Conservation (phyloP, 1,284 basidiomycete genomes). For the Papiliotrema nemorosa region DNA sequence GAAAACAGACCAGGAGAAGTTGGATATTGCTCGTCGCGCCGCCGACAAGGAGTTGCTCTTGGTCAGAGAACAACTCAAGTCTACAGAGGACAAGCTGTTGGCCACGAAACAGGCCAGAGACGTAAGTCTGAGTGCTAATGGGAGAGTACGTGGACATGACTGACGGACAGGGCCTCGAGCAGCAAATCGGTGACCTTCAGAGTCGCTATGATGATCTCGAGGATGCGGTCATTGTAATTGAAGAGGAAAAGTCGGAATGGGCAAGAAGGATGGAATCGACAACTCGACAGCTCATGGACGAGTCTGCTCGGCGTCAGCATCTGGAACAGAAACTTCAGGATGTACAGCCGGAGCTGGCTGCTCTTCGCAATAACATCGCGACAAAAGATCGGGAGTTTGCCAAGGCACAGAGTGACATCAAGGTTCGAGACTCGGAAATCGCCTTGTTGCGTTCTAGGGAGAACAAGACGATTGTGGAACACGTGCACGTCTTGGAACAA, state of each 20-base stretch:
- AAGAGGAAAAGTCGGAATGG: slow-evolving; percentile 73
- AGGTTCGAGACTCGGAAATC: slow-evolving; percentile 78
- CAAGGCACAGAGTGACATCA: slow-evolving; percentile 72
- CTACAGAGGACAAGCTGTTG: slow-evolving; percentile 64
- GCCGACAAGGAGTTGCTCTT: slow-evolving; percentile 72
- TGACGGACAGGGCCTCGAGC: slow-evolving; percentile 62
- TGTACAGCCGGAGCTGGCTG: slow-evolving; percentile 65
- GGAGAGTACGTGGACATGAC: background rate
- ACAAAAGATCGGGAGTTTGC: slow-evolving; percentile 77
- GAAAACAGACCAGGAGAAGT: slow-evolving; percentile 58
- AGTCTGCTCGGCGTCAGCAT: slow-evolving; percentile 60
- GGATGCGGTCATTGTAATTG: slow-evolving; percentile 75
- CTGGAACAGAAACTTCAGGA: slow-evolving; percentile 65
- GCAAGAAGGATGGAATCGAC: slow-evolving; percentile 69
- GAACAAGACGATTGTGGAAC: slow-evolving; percentile 98
- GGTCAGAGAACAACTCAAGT: slow-evolving; percentile 67
- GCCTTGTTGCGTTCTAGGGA: slow-evolving; percentile 79
- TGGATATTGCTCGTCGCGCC: slow-evolving; percentile 67
- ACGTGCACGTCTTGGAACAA: slow-evolving; percentile 95
- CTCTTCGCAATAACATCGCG: slow-evolving; percentile 65
- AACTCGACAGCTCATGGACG: slow-evolving; percentile 46
- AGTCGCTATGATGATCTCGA: slow-evolving; percentile 78
- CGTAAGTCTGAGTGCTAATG: slow-evolving; percentile 51
- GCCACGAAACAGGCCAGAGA: slow-evolving; percentile 66
- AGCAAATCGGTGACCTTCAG: slow-evolving; percentile 62